Evolutionary conservation across 495 filamentous ascomycete species (phyloP).

Genomic region (Talaromyces proteolyticus): DNA sequence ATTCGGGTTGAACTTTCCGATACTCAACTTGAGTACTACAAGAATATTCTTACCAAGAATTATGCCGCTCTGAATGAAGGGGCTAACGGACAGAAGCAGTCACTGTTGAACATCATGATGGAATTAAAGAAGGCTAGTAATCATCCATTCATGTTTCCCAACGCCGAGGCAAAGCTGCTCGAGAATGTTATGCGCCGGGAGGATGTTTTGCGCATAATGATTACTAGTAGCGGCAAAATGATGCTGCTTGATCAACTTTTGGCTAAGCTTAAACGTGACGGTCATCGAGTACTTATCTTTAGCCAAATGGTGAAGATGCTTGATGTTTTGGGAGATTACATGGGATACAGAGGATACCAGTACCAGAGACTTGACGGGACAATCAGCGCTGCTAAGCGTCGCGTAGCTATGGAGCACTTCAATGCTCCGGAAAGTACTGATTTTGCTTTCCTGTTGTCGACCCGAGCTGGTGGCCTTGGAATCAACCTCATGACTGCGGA

Average conservation of each 20-base stretch:
- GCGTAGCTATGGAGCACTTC: conserved; percentile 94
- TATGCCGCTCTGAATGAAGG: conserved; percentile 92
- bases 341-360: conserved; percentile 80
- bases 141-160: conserved; percentile 95
- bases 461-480: conserved; percentile 88
- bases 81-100: conserved; percentile 82
- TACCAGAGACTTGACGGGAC: conserved; percentile 95
- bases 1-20: conserved; percentile 95
- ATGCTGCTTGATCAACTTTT: conserved; percentile 94
- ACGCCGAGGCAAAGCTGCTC: conserved; percentile 82
- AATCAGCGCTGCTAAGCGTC: conserved; percentile 75
- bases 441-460: conserved; percentile 94
- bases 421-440: conserved; percentile 91
- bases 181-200: conserved; percentile 71
- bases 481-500: conserved; percentile 99
- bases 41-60: conserved; percentile 95
- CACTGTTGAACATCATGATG: conserved; percentile 99
- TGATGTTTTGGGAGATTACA: conserved; percentile 89
- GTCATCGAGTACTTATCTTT: conserved; percentile 94
- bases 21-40: conserved; percentile 95
- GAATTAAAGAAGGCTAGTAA: conserved; percentile 99
- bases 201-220: conserved; percentile 81
- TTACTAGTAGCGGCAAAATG: conserved; percentile 98
- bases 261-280: conserved; percentile 82
- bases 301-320: conserved; percentile 99